Percentiles rank a stretch among this genome's conserved stretches.
Conservation (phyloP, 2,329 filamentous ascomycete genomes). For the Penicillium frequentans region DNA sequence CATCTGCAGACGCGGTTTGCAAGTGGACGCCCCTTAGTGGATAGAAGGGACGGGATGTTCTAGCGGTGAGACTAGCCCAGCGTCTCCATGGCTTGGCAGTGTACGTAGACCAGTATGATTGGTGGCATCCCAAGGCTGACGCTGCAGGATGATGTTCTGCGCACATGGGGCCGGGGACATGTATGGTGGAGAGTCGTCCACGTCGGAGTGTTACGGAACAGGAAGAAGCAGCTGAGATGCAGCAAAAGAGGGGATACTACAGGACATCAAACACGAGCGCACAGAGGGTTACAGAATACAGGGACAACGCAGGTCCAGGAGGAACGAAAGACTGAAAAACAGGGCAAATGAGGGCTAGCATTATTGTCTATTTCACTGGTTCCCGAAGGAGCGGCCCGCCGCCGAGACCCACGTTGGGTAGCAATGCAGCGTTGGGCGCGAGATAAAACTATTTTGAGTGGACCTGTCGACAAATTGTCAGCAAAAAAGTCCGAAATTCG, state of each 20-base stretch:
- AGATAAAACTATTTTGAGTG: background rate
- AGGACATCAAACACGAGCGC: background rate
- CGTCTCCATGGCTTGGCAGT: slow-evolving; percentile 18
- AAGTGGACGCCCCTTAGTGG: slow-evolving; percentile 20
- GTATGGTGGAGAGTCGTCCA: slow-evolving; percentile 20
- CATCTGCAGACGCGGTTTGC: slow-evolving; percentile 15
- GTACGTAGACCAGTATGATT: slow-evolving; percentile 16
- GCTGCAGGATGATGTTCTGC: slow-evolving; percentile 22
- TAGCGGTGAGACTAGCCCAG: slow-evolving; percentile 25
- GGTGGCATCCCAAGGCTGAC: slow-evolving; percentile 19
- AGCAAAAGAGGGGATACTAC: background rate
- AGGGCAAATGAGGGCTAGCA: slow-evolving; percentile 1
- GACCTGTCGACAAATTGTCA: slow-evolving; percentile 15
- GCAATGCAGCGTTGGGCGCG: slow-evolving; percentile 26
- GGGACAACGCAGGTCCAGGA: background rate
- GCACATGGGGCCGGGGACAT: slow-evolving; percentile 9
- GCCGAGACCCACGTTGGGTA: slow-evolving; percentile 33
- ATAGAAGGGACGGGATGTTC: slow-evolving; percentile 5
- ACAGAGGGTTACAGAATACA: background rate
- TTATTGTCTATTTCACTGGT: slow-evolving; percentile 8
- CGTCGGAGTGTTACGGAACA: slow-evolving; percentile 13
- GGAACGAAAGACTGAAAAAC: background rate
- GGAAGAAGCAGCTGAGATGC: background rate
- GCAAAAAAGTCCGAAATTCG: slow-evolving; percentile 1
- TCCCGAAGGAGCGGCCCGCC: slow-evolving; percentile 17